Base-by-base conservation (phyloP, 768 basidiomycete genomes). In the Lentinula sp. region DNA sequence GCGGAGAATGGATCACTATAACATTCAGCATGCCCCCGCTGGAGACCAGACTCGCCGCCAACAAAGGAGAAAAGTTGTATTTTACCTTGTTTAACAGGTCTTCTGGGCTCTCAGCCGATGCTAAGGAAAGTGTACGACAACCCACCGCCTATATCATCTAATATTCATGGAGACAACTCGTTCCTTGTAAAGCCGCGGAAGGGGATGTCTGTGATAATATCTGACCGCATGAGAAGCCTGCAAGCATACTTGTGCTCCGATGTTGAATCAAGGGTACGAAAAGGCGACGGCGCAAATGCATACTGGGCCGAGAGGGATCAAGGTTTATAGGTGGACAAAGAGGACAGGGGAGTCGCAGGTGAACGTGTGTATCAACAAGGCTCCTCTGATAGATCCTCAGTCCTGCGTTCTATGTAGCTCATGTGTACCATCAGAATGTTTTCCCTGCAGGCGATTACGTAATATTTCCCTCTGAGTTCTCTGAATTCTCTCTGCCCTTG, bases 151-250 rank as follows among this genome's bases (percentile, higher is more conserved):
- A 61, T 65, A 7, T 64, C 63, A 12, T 62, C 69, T 18, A 70
- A 73, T 64, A 52, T 67, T 8, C 68, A 68, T 56, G 66, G 67
- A 28, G 62, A 69, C 13, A 60, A 64, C 20, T 57, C 62, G 2
- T 72, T 73, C 62, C 46, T 73, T n/a, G 61, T 72, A 59, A 73
- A 72, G 64, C 55, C 71, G 1, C 70, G 72, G 63, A 57, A 64
- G 16, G 41, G 50, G 23, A 32, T 18, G 28, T 32, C 49, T 13
- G 35, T 63, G 68, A 59, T 71, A 61, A 62, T 72, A 23, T 71
- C 72, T 59, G 71, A 73, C 59, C 63, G 69, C 15, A 64, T 67
- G 62, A 66, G 65, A 23, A 68, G 65, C 12, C 67, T 71, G 43
- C 33, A 67, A n/a, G 66, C 57, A 46, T 67, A 66, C 45, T 35